Evolutionary conservation across 176 grass and related monocot species (phyloP).

Genomic region (Lolium multiflorum): DNA sequence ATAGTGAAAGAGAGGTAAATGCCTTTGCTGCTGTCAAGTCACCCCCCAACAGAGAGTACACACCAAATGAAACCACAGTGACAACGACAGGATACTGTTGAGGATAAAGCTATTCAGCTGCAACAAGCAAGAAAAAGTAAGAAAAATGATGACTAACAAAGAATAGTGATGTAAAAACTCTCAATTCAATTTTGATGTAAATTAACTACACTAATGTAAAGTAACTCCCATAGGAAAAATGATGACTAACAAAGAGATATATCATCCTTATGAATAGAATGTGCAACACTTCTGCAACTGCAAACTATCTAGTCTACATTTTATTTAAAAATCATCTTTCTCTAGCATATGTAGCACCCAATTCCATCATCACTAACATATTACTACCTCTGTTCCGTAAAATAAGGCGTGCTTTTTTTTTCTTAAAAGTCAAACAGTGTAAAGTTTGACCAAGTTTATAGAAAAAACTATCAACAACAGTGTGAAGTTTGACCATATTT

Average conservation of each 20-base stretch:
- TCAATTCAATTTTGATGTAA: conserved; percentile 23
- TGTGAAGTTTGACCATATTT: too few species aligned
- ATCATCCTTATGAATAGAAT: too few species aligned
- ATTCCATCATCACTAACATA: not conserved
- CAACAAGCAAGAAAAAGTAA: conserved; percentile 49
- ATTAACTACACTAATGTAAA: too few species aligned
- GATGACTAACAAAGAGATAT: too few species aligned
- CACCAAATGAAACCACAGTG: conserved; percentile 88
- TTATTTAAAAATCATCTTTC: conserved; percentile 34
- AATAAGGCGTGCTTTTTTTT: too few species aligned
- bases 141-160: conserved; percentile 12
- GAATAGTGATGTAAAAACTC: conserved; percentile 14
- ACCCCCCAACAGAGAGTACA: conserved; percentile 91
- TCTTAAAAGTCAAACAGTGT: too few species aligned
- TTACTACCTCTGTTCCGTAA: too few species aligned
- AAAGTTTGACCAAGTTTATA: too few species aligned
- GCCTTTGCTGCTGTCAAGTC: conserved; percentile 97
- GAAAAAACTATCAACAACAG: too few species aligned
- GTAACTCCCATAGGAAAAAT: conserved; percentile 37
- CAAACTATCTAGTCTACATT: not conserved
- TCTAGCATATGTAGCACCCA: conserved; percentile 31
- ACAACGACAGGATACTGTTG: conserved; percentile 96
- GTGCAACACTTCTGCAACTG: conserved; percentile 2
- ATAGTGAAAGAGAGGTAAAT: conserved; percentile 96
- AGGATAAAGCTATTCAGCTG: conserved; percentile 98